Base-by-base conservation (phyloP, 352 stramenopile genomes). In the Pythium periplocum region DNA sequence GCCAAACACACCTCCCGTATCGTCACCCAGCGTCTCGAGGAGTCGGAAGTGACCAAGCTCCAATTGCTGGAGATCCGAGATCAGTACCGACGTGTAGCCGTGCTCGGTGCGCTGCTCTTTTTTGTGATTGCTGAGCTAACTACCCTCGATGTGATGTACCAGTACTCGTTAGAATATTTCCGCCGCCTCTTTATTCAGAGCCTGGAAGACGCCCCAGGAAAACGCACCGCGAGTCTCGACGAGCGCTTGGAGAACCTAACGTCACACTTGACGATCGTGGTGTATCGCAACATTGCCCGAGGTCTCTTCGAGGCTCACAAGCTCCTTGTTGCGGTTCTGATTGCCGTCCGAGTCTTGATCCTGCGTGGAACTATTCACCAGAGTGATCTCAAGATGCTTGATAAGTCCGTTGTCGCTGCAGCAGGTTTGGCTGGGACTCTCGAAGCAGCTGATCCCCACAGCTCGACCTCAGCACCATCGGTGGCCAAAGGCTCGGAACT, bases 81-180 rank as follows among this genome's bases (percentile, higher is more conserved):
- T 35, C 68, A 89, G 50, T 92, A 91, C 45, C 51, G 69, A 0
- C 31, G 36, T 2, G 68, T 91, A 26, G 76, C 83, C 6, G 62
- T 72, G 10, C 75, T 70, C 11, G 83, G 78, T 1, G 78, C 78
- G 10, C 53, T 90, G 50, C 69, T 93, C 8, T 93, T 87, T 48
- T 93, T 92, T 51, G 65, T 73, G 0, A 72, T 93, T 10, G 64
- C 65, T 12, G 78, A 92, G 17, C 57, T 91, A 35, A 59, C 63
- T 8, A 55, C 62, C 0, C 46, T 93, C 5, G 83, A 92, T 34
- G 63, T 77, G 0, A 93, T 90, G 81, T 92, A 93, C 34, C 81
- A 93, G 50, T 89, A 85, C 36, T 91, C 81, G 4, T 68, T 93
- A 31, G 73, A 86, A 37, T 89, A 86, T 55, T 90, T 90, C 37